Base-by-base conservation (phyloP, 2,329 filamentous ascomycete genomes). In the Monilinia fructicola region DNA sequence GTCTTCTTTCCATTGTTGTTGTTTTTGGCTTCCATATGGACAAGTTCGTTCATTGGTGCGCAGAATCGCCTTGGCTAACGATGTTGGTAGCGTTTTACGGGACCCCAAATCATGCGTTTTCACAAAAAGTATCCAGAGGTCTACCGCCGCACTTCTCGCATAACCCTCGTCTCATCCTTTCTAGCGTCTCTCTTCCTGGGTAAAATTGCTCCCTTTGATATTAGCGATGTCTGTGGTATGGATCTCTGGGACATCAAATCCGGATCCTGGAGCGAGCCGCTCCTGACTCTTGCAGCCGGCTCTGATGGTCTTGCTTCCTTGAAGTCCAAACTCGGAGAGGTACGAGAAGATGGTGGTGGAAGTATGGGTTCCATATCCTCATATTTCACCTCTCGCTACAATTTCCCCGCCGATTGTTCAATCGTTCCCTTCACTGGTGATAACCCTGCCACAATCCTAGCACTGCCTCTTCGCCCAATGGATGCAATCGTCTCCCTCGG, bases 401-500 rank as follows among this genome's bases (percentile, higher is more conserved):
- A 90, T 68, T 96, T 98, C 82, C 83, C 84, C 64, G 73, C 83
- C 0, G 86, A 89, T 66, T 96, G 93, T 76, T 86, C 87, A 65
- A 83, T 99, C 69, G 87, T 90, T 12, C 90, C 94, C 1, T 96
- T 95, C 76, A 98, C 95, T 0, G 95, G 95, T 68, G 95, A 99
- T 79, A 99, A 99, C 79, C 95, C 93, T 31, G 90, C 93, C 1
- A 98, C 95, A 0, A 97, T 99, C 73, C 88, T 98, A 42, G 91
- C 93, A 1, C 84, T 98, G 23, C 95, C 95, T 3, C 84, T 98
- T 52, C 88, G 91, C 7, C 89, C 93, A 1, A 88, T 92, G 46
- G 95, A 98, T 75, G 94, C 93, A 70, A 97, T 98, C 77, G 93
- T 98, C 48, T 96, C 91, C 10, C 85, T 99, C 10, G 95, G 95